Percentiles rank a stretch among this genome's conserved stretches.
These are phyloP conservation scores for Collybiopsis confluens DNA, from an alignment of 768 basidiomycete species.

Conservation along the genomic window DNA sequence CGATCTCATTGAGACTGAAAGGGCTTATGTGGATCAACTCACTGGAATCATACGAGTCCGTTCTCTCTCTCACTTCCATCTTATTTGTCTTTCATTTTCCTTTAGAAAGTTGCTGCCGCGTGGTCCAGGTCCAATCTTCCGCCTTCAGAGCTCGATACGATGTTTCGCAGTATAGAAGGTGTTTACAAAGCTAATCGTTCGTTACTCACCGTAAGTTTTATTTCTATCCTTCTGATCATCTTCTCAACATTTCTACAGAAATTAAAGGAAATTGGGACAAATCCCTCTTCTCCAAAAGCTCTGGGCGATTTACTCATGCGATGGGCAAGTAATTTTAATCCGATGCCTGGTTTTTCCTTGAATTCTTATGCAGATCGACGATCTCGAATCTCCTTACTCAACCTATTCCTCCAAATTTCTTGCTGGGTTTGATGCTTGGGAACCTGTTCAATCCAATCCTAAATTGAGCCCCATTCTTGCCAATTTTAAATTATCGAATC, in stretches of 20 bases:
- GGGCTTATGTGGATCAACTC: constrained; percentile 84
- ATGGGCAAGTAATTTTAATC: constrained; percentile 65
- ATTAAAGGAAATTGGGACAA: constrained; percentile 90
- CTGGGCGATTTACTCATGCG: constrained; percentile 94
- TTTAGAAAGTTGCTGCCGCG: constrained; percentile 92
- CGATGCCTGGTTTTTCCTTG: background rate
- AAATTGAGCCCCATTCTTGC: constrained; percentile 65
- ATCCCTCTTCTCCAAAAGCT: constrained; percentile 89
- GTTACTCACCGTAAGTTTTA: constrained; percentile 51
- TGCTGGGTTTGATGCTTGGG: constrained; percentile 80
- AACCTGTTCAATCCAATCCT: constrained; percentile 71
- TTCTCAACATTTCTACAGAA: constrained; percentile 46
- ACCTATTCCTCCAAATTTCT: constrained; percentile 71
- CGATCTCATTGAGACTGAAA: constrained; percentile 94
- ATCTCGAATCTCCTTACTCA: constrained; percentile 83
- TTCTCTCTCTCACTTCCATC: background rate
- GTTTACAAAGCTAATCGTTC: constrained; percentile 89
- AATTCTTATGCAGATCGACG: constrained; percentile 67
- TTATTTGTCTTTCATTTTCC: constrained; percentile 10
- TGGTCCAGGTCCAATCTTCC: constrained; percentile 97
- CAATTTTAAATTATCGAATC: constrained; percentile 61
- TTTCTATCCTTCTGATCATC: constrained; percentile 1
- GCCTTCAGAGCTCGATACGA: constrained; percentile 83
- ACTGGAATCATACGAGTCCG: constrained; percentile 88
- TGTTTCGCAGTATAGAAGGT: constrained; percentile 91